These are phyloP conservation scores for Amoebophrya sp. DNA, from an alignment of 169 alveolate genomes.

Conservation along the genomic window DNA sequence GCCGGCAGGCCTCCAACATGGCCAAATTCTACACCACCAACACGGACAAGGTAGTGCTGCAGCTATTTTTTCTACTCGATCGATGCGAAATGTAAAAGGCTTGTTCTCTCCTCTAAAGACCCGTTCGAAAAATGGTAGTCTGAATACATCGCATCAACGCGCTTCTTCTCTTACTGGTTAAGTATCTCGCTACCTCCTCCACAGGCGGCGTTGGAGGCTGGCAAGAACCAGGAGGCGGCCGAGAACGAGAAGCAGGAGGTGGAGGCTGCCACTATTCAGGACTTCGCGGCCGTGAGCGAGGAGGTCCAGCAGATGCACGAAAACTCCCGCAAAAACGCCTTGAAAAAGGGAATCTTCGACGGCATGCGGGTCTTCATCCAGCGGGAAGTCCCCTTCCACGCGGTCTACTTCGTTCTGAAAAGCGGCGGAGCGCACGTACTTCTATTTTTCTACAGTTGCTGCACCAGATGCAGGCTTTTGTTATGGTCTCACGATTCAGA, in stretches of 20 bases:
- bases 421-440: conserved; percentile 30
- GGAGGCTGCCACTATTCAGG: not conserved
- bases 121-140: no score
- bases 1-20: not conserved
- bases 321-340: not conserved
- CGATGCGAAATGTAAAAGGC: not conserved
- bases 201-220: no score
- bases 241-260: not conserved
- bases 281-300: not conserved
- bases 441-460: not conserved
- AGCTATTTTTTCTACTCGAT: not conserved
- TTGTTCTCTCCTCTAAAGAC: no score
- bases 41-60: not conserved
- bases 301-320: not conserved
- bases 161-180: no score
- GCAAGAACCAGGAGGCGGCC: not conserved
- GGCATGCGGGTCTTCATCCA: not conserved
- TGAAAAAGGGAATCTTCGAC: not conserved
- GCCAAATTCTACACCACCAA: conserved; percentile 5
- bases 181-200: no score
- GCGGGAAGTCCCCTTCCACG: conserved; percentile 8
- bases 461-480: no score
- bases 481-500: not conserved
- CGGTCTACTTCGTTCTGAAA: conserved; percentile 25
- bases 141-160: not conserved